A percentile compares a stretch with the other conserved stretches of the same genome.
phyloP scores from a whole-genome alignment of 2,329 filamentous ascomycete genomes.

The Ophiostoma perfectum region DNA sequence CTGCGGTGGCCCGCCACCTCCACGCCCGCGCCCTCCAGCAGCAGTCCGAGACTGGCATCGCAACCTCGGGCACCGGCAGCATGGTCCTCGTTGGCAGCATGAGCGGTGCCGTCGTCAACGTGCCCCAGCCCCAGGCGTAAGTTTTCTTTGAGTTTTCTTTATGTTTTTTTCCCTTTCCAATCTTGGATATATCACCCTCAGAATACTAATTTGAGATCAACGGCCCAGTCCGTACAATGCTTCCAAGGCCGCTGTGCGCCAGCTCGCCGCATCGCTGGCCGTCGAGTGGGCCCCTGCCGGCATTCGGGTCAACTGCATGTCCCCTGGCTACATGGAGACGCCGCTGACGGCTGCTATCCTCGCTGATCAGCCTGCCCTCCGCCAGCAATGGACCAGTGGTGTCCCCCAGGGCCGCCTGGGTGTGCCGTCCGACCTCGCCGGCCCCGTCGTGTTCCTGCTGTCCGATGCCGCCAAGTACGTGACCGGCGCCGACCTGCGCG shows the following conservation, averaged over 20 bases:
- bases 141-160: constrained; percentile 32
- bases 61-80: constrained; percentile 56
- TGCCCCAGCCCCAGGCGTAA: constrained; percentile 82
- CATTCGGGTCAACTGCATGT: constrained; percentile 93
- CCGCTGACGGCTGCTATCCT: constrained; percentile 93
- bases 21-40: constrained; percentile 55
- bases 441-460: constrained; percentile 79
- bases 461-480: constrained; percentile 74
- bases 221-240: constrained; percentile 72
- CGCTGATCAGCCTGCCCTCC: constrained; percentile 84
- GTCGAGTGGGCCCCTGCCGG: constrained; percentile 88
- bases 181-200: too few species aligned
- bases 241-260: constrained; percentile 84
- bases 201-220: not conserved
- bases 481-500: constrained; percentile 67
- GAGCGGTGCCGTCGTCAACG: constrained; percentile 89
- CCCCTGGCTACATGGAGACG: constrained; percentile 93
- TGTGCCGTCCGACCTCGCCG: constrained; percentile 84
- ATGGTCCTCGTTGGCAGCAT: constrained; percentile 96
- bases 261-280: constrained; percentile 79
- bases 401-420: constrained; percentile 96
- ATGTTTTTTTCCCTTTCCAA: not conserved
- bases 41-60: constrained; percentile 47
- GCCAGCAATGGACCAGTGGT: constrained; percentile 82
- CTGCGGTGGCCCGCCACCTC: constrained; percentile 77